Evolutionary conservation across 1,284 basidiomycete species (phyloP).

Genomic region (Pseudomicrostroma phylloplanum): DNA sequence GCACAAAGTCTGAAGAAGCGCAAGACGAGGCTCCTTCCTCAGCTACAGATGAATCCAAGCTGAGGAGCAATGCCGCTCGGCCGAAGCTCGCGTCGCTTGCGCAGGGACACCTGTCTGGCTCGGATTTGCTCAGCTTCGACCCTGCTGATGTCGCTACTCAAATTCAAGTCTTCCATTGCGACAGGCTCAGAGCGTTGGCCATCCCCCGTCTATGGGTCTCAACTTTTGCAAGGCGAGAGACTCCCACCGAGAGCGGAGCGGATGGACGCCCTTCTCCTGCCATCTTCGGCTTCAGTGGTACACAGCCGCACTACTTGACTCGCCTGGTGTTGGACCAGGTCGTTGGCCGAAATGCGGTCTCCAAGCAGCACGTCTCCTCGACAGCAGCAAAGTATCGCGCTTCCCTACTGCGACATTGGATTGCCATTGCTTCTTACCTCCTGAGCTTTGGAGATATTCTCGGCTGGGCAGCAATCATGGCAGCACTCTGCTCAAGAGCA

Average conservation of each 20-base stretch:
- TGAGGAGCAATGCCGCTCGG: not conserved
- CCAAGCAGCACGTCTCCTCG: not conserved
- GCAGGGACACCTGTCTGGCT: slow-evolving; percentile 4
- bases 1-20: not conserved
- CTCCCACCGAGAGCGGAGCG: not conserved
- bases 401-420: slow-evolving; percentile 44
- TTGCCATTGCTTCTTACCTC: slow-evolving; percentile 36
- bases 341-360: slow-evolving; percentile 10
- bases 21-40: not conserved
- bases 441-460: slow-evolving; percentile 31
- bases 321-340: slow-evolving; percentile 37
- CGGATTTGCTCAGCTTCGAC: slow-evolving; percentile 30
- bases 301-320: slow-evolving; percentile 40
- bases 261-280: not conserved
- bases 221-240: not conserved
- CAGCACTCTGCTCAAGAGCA: slow-evolving; percentile 45
- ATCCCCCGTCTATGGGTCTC: not conserved
- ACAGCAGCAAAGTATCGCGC: slow-evolving; percentile 31
- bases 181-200: slow-evolving; percentile 13
- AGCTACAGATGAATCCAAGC: too few relatives aligned
- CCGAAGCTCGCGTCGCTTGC: slow-evolving; percentile 12
- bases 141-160: slow-evolving; percentile 45
- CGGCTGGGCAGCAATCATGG: slow-evolving; percentile 42
- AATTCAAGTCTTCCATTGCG: slow-evolving; percentile 41
- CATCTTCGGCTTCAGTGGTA: slow-evolving; percentile 40